A percentile compares a stretch with the other conserved stretches of the same genome.
Conservation (phyloP, 208 protist genomes). For the Strigomonas galati region DNA sequence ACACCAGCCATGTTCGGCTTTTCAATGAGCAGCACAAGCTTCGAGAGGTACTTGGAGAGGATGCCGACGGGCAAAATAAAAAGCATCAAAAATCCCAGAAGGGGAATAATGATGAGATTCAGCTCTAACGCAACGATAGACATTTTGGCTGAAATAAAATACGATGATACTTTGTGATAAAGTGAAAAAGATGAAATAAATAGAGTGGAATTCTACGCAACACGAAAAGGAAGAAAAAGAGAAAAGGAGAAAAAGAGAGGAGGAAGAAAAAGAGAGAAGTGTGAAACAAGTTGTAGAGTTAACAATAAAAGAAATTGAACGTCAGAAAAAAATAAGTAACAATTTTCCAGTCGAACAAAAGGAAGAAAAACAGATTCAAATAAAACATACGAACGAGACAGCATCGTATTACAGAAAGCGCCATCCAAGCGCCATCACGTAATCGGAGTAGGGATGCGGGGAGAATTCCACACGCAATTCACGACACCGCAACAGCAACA, state of each 20-base stretch:
- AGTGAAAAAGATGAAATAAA: neutral
- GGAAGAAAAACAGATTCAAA: too few species aligned
- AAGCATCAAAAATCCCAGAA: slow-evolving; percentile 38
- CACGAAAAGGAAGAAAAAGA: slow-evolving; percentile 9
- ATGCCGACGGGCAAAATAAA: slow-evolving; percentile 39
- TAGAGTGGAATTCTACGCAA: neutral
- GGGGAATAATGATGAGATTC: slow-evolving; percentile 50
- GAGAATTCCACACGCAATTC: too few species aligned
- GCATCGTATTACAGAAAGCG: too few species aligned
- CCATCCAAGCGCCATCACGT: too few species aligned
- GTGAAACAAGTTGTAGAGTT: neutral
- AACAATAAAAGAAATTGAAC: slow-evolving; percentile 8
- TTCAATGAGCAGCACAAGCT: slow-evolving; percentile 31
- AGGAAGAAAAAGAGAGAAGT: slow-evolving; percentile 11
- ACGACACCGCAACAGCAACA: too few species aligned
- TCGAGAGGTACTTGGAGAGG: slow-evolving; percentile 27
- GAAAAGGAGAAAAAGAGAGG: slow-evolving; percentile 7
- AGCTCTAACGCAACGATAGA: slow-evolving; percentile 41
- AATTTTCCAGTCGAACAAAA: too few species aligned
- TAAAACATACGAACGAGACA: too few species aligned
- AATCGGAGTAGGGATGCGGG: too few species aligned
- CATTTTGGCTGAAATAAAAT: slow-evolving; percentile 18
- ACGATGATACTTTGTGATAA: neutral
- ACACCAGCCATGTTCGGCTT: slow-evolving; percentile 35
- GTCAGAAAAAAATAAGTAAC: slow-evolving; percentile 7